phyloP scores from a whole-genome alignment of 2,329 filamentous ascomycete genomes.

The Paraphoma chrysanthemicola region DNA sequence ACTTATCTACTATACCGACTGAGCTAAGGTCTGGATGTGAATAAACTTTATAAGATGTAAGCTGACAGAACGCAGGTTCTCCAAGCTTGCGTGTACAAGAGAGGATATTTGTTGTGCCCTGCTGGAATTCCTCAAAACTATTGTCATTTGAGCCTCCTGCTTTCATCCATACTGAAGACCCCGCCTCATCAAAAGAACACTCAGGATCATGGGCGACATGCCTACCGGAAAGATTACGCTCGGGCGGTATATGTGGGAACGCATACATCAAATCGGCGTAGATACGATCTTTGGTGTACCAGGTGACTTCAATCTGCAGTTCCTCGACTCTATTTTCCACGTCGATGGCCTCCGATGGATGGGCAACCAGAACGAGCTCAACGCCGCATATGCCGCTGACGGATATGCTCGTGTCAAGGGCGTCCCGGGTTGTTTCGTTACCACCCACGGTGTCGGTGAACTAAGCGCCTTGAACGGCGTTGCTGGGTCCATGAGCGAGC shows the following conservation, averaged over 20 bases:
- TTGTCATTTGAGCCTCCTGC: no score
- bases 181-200: background rate
- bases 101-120: background rate
- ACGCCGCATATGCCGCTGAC: conserved; percentile 64
- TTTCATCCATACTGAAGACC: no score
- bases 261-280: conserved; percentile 51
- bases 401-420: conserved; percentile 65
- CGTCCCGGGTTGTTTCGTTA: conserved; percentile 58
- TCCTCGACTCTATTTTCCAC: conserved; percentile 53
- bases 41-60: background rate
- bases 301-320: conserved; percentile 55
- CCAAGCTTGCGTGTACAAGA: background rate
- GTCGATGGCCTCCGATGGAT: conserved; percentile 52
- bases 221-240: conserved; percentile 44
- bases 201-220: conserved; percentile 12
- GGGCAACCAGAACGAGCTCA: conserved; percentile 66
- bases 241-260: conserved; percentile 52
- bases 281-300: conserved; percentile 53
- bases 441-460: conserved; percentile 67
- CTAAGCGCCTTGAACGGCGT: conserved; percentile 55
- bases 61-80: background rate
- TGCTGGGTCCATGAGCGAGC: conserved; percentile 53
- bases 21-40: background rate
- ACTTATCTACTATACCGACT: background rate
- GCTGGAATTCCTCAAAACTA: background rate